Evolutionary conservation across 202 grass and related monocot genomes (phyloP), one percentile per base, ranked within the genome.

Genomic region (Setaria italica): DNA sequence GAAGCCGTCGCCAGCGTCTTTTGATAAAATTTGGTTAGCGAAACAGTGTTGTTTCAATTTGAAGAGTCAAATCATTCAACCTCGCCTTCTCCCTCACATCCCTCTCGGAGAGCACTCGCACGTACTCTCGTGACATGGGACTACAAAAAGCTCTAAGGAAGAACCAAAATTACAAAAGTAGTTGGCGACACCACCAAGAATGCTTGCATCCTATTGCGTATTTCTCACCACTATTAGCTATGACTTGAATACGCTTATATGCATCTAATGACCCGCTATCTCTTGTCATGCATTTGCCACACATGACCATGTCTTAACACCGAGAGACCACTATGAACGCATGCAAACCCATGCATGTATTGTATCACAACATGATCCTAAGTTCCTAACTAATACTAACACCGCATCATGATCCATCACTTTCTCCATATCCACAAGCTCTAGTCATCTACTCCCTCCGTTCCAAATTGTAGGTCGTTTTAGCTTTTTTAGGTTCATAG

Each of bases 1-100:
- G 21, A 81, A 54, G 53, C 70, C 46, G 34, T 63, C 37, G 54
- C 9, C 14, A 53, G 17, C 37, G 53, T 82, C 53, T 81, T 17
- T 85, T 76, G 63, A 55, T 81, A 21, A 46, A 21, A 72, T 57
- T 42, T 78, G 49, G 41, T 58, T 34, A 86, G 34, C 13, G 6
- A 56, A 64, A 19, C 8, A 71, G 43, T 47, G 11, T 6, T 83
- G 34, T 78, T 76, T 83, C 57, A 78, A 10, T 21, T 74, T 15
- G 53, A 53, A 39, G 11, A 54, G 29, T 32, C 25, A 6, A 54
- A 76, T 76, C 33, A 57, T 50, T 76, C 51, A 54, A 54, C 48
- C 17, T 50, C 0, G 1, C 30, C 51, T 54, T 74, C 29, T 73
- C 70, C 17, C 48, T 3, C 37, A 50, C 45, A 72, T 46, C 7